Evolutionary conservation across 129 eudicot genomes (phyloP).

Genomic region (Flaveria brownii): DNA sequence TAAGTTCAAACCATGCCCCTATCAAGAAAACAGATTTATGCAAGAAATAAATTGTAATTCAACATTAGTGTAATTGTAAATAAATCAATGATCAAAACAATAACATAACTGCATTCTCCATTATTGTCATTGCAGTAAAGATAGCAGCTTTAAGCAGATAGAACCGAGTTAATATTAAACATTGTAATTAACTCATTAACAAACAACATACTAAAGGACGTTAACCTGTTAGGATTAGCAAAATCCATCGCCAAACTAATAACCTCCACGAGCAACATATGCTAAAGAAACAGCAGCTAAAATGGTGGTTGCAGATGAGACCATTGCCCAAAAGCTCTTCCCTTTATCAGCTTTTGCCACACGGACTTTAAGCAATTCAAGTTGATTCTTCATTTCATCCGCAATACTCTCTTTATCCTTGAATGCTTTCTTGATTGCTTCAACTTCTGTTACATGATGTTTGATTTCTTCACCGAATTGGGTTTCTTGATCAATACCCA

Average conservation of each 20-base stretch:
- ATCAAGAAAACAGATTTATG: slow-evolving; percentile 1
- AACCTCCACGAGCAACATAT: slow-evolving; percentile 46
- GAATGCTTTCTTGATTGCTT: slow-evolving; percentile 63
- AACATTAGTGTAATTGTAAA: background rate
- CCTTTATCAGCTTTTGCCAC: slow-evolving; percentile 57
- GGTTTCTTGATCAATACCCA: slow-evolving; percentile 8
- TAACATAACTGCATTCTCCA: slow-evolving; percentile 5
- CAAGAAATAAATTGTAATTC: background rate
- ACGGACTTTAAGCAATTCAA: slow-evolving; percentile 50
- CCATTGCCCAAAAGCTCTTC: slow-evolving; percentile 73
- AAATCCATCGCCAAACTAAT: slow-evolving; percentile 20
- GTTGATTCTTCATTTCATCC: slow-evolving; percentile 55
- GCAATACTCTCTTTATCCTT: slow-evolving; percentile 43
- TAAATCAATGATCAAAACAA: slow-evolving; percentile 3
- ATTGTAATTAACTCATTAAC: slow-evolving; percentile 20
- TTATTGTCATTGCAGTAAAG: slow-evolving; percentile 12
- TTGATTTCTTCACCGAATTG: slow-evolving; percentile 34
- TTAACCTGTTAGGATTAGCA: slow-evolving; percentile 37
- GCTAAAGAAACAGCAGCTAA: slow-evolving; percentile 67
- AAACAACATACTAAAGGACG: slow-evolving; percentile 32
- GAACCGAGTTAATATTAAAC: slow-evolving; percentile 19
- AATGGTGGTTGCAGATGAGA: slow-evolving; percentile 73
- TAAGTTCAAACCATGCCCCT: no score
- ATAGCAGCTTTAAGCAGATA: slow-evolving; percentile 13
- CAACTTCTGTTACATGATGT: slow-evolving; percentile 43